Evolutionary conservation across 805 yeast genomes (phyloP).

Genomic region (Candida loeiensis): DNA sequence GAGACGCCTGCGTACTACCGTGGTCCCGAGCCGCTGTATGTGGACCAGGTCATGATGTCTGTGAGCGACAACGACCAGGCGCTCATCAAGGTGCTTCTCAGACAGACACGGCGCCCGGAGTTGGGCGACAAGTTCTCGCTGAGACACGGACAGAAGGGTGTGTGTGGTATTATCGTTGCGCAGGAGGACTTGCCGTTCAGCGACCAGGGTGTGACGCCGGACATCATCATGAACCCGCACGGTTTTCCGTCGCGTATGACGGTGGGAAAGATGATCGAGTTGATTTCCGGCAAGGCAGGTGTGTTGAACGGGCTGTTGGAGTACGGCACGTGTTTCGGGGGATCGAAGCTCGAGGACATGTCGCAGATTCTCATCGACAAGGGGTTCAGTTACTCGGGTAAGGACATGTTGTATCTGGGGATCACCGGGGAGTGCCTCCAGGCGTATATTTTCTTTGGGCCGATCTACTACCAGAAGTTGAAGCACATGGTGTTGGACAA

Average conservation of each 20-base stretch:
- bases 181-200: slow-evolving; percentile 96
- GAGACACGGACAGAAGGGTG: slow-evolving; percentile 99
- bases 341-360: slow-evolving; percentile 95
- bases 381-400: slow-evolving; percentile 93
- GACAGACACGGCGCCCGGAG: slow-evolving; percentile 97
- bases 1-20: slow-evolving; percentile 90
- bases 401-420: slow-evolving; percentile 96
- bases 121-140: slow-evolving; percentile 96
- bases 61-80: slow-evolving; percentile 95
- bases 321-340: slow-evolving; percentile 98
- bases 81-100: slow-evolving; percentile 79
- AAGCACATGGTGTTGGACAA: slow-evolving; percentile 99
- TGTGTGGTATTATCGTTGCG: slow-evolving; percentile 95
- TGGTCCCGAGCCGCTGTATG: slow-evolving; percentile 93
- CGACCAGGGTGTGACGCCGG: slow-evolving; percentile 89
- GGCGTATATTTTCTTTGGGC: slow-evolving; percentile 97
- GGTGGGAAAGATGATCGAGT: slow-evolving; percentile 96
- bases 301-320: slow-evolving; percentile 87
- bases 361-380: slow-evolving; percentile 82
- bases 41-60: slow-evolving; percentile 97
- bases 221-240: slow-evolving; percentile 97
- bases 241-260: slow-evolving; percentile 99
- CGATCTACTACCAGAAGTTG: slow-evolving; percentile 94
- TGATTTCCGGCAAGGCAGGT: slow-evolving; percentile 96
- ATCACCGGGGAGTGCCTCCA: slow-evolving; percentile 96